A percentile compares a stretch with the other conserved stretches of the same genome.
Conservation (phyloP, 2,329 filamentous ascomycete species). For the Talaromyces sp. region DNA sequence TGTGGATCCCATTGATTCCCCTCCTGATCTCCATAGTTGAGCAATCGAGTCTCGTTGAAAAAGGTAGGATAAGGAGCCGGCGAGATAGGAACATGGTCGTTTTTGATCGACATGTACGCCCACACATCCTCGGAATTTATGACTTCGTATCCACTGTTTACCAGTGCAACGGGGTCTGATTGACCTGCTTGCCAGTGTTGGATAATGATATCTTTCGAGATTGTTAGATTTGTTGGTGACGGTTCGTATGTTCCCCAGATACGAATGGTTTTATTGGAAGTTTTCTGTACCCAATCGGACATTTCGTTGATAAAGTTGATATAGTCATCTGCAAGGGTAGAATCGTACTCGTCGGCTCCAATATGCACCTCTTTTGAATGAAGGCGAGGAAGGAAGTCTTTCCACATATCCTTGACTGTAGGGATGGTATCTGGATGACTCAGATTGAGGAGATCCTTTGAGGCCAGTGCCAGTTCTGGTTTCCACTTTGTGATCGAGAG, state of each 20-base stretch:
- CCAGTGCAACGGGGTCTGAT: conserved; percentile 44
- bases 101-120: conserved; percentile 52
- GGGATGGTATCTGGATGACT: conserved; percentile 50
- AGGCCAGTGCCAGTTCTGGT: conserved; percentile 47
- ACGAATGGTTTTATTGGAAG: conserved; percentile 40
- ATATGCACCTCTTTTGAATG: conserved; percentile 1
- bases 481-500: conserved; percentile 55
- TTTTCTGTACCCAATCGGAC: conserved; percentile 40
- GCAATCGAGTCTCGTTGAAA: conserved; percentile 43
- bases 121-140: conserved; percentile 52
- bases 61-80: conserved; percentile 41
- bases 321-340: not conserved
- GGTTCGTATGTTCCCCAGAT: conserved; percentile 55
- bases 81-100: conserved; percentile 48
- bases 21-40: conserved; percentile 44
- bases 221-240: conserved; percentile 27
- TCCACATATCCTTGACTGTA: conserved; percentile 35
- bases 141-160: conserved; percentile 43
- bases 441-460: conserved; percentile 49
- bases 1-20: conserved; percentile 43
- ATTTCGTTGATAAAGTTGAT: conserved; percentile 50
- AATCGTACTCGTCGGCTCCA: conserved; percentile 1
- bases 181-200: conserved; percentile 54
- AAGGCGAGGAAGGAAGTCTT: not conserved
- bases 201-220: conserved; percentile 43